Conservation (phyloP, 78 protist genomes). For the Dictyostelium purpureum region DNA sequence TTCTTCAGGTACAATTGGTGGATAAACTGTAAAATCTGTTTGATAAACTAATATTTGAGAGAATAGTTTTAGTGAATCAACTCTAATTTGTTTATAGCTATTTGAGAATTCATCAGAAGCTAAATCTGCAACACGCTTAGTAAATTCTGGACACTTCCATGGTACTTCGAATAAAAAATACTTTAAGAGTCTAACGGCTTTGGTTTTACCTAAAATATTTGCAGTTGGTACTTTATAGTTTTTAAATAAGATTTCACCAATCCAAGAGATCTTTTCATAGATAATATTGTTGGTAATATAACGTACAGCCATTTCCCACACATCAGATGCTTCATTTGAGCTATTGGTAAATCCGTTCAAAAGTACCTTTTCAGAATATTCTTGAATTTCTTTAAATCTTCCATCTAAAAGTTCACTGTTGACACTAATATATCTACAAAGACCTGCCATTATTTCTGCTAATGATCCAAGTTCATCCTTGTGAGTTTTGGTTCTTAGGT, state of each 20-base stretch:
- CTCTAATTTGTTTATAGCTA: constrained; percentile 54
- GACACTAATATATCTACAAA: constrained; percentile 13
- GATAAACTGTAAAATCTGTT: not conserved
- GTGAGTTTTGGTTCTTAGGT: not conserved
- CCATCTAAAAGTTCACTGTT: not conserved
- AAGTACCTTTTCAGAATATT: not conserved
- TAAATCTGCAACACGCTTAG: not conserved
- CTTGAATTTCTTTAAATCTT: not conserved
- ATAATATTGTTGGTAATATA: constrained; percentile 11
- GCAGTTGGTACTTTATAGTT: not conserved
- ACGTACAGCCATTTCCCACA: constrained; percentile 12
- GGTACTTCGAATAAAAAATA: constrained; percentile 19
- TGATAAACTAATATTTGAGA: not conserved
- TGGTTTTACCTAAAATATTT: constrained; percentile 32
- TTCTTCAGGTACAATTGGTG: not conserved
- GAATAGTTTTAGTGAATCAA: not conserved
- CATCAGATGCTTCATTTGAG: constrained; percentile 23
- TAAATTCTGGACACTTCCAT: not conserved
- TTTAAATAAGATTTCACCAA: not conserved
- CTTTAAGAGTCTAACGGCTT: constrained; percentile 24
- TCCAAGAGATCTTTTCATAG: not conserved
- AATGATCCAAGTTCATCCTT: constrained; percentile 43
- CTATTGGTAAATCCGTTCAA: not conserved
- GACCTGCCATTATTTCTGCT: constrained; percentile 40
- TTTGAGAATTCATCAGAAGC: constrained; percentile 38